A percentile compares a stretch with the other conserved stretches of the same genome.
Conservation (phyloP, 306 rosid genomes). For the Crotalaria pallida region DNA sequence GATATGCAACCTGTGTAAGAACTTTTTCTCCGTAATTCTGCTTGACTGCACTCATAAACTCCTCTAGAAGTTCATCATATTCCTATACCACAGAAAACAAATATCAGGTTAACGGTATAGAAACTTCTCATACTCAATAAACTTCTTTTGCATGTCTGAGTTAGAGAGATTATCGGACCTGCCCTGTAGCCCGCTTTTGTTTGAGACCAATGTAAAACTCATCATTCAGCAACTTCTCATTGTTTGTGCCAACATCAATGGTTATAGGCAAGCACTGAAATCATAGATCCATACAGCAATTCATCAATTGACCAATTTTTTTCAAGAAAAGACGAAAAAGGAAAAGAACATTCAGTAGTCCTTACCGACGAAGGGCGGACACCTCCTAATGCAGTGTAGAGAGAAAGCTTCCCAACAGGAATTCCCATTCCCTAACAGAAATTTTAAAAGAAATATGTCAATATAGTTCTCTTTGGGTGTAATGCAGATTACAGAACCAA, state of each 20-base stretch:
- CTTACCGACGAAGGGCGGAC: slow-evolving; percentile 93
- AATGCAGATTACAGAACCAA: slow-evolving; percentile 2
- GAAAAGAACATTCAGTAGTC: background rate
- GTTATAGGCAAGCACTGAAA: slow-evolving; percentile 94
- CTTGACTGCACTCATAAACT: slow-evolving; percentile 90
- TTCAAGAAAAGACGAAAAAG: background rate
- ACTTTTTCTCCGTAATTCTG: slow-evolving; percentile 94
- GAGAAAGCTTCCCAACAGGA: slow-evolving; percentile 96
- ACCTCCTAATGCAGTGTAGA: slow-evolving; percentile 95
- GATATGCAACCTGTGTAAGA: slow-evolving; percentile 65
- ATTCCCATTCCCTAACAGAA: slow-evolving; percentile 89
- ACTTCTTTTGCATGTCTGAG: background rate
- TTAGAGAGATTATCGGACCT: slow-evolving; percentile 41
- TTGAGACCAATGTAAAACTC: slow-evolving; percentile 86
- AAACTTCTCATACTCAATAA: background rate
- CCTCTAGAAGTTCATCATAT: slow-evolving; percentile 87
- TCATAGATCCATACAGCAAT: slow-evolving; percentile 10
- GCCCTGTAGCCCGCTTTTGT: slow-evolving; percentile 84
- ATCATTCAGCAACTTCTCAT: slow-evolving; percentile 74
- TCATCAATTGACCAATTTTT: background rate
- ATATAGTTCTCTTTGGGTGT: background rate
- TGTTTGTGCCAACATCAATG: slow-evolving; percentile 96
- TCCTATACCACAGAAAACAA: slow-evolving; percentile 47
- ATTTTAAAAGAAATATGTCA: background rate
- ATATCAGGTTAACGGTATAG: slow-evolving; percentile 1